Evolutionary conservation across 2,329 filamentous ascomycete genomes (phyloP), one percentile per base, ranked within the genome.

Genomic region (Leptographium radiaticola): DNA sequence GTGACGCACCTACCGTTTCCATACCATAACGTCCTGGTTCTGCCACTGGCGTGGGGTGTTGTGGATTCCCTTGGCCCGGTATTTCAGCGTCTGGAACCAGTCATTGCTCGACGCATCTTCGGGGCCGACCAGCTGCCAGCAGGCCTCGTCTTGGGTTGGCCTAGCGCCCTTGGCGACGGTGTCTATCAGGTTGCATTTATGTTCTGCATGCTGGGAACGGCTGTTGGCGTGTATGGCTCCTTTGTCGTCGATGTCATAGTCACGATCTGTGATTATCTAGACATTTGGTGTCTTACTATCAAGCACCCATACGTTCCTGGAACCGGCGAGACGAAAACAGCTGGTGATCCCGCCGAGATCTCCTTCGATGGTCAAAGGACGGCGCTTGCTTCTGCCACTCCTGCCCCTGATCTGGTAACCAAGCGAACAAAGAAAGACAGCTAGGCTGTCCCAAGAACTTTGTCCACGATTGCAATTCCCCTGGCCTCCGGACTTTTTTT

Each of bases 281-380:
- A 98, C 66, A 98, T 98, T 61, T 97, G 89, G 89, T 98, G 93
- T 66, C 74, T 98, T 66, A 95, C 87, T 1, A 98, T 98, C 72
- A 98, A 98, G 78, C 84, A 97, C 62, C 81, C 80, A 25, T 75
- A 77, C 59, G 71, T 75, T 30, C 76, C 79, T 62, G 69, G 11
- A 10, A 52, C 55, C 15, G 18, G 31, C 8, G 34, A 50, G 34
- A 54, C 36, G 12, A 36, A 49, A 12, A 11, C 16, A 11, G n/a
- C 36, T 25, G 38, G 36, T 12, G 16, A 49, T 9, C 13, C 42
- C 18, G 47, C n/a, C 42, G 43, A 39, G 12, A 45, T 25, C 13
- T 31, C 31, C 16, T 20, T 18, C 30, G 42, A 44, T 10, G 40
- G 31, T 2, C 16, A 31, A 9, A 8, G 8, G 16, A 16, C 20